These are phyloP conservation scores for Calocybe cyanea DNA, from an alignment of 768 basidiomycete species.

Conservation along the genomic window DNA sequence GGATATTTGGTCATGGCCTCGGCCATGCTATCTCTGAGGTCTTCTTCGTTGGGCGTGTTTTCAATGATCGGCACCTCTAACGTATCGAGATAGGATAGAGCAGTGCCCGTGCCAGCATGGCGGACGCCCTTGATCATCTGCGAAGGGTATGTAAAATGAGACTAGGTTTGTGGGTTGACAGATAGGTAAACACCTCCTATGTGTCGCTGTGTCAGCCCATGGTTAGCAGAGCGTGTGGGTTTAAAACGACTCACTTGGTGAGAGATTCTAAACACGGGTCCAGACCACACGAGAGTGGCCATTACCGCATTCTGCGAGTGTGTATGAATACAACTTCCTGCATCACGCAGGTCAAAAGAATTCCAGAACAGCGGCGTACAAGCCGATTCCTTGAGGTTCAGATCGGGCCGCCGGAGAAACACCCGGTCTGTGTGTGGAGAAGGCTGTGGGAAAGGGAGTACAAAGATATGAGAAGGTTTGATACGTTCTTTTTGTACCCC, in stretches of 20 bases:
- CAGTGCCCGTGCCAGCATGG: constrained; percentile 67
- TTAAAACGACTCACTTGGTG: constrained; percentile 56
- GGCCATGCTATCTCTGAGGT: constrained; percentile 85
- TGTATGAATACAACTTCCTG: constrained; percentile 88
- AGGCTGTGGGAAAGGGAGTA: constrained; percentile 73
- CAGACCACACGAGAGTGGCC: constrained; percentile 76
- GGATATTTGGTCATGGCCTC: constrained; percentile 79
- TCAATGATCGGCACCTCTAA: constrained; percentile 85
- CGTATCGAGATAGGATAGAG: constrained; percentile 81
- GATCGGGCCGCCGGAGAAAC: constrained; percentile 71
- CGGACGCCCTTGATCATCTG: constrained; percentile 94
- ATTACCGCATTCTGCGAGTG: constrained; percentile 90
- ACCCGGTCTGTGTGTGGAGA: constrained; percentile 66
- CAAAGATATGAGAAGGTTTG: constrained; percentile 79
- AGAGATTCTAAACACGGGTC: constrained; percentile 69
- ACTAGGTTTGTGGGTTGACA: not conserved
- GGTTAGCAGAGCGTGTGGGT: not conserved
- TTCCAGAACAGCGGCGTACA: constrained; percentile 94
- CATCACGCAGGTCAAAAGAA: constrained; percentile 73
- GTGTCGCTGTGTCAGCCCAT: constrained; percentile 4
- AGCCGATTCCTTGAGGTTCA: constrained; percentile 76
- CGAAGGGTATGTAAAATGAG: not conserved
- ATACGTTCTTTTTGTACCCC: constrained; percentile 92
- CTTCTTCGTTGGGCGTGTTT: constrained; percentile 89
- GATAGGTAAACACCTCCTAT: constrained; percentile 38